phyloP scores from a whole-genome alignment of 371 early-diverging fungal species.

The Thermomucor indicae-seudaticae region DNA sequence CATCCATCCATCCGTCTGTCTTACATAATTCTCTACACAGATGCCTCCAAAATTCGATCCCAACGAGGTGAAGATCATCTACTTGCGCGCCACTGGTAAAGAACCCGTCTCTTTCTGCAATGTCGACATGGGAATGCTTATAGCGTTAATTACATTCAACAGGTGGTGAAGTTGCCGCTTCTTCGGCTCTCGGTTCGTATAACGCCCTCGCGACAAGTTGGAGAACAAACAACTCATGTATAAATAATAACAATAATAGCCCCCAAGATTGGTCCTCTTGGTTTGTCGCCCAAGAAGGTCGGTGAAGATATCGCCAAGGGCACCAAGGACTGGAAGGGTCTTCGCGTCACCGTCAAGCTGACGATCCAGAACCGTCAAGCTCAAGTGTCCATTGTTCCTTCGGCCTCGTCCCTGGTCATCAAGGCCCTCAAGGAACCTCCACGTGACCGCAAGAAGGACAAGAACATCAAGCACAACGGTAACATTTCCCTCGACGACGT shows the following conservation, averaged over 20 bases:
- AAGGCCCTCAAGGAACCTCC: constrained; percentile 99
- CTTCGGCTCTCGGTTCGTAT: constrained; percentile 75
- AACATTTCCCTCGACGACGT: constrained; percentile 91
- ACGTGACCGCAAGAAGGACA: constrained; percentile 99
- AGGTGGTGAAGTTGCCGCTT: constrained; percentile 83
- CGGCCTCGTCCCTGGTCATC: constrained; percentile 98
- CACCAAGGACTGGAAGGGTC: constrained; percentile 98
- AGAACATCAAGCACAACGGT: constrained; percentile 98
- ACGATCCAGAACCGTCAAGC: constrained; percentile 99
- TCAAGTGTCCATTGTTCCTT: constrained; percentile 95
- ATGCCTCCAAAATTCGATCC: constrained; percentile 90
- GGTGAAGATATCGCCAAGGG: constrained; percentile 99
- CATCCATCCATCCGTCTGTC: constrained; percentile 16
- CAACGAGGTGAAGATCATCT: constrained; percentile 86
- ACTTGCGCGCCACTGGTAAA: constrained; percentile 95
- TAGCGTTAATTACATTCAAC: background rate
- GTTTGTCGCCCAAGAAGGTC: constrained; percentile 99
- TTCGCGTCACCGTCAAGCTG: constrained; percentile 97
- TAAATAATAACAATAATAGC: constrained; percentile 9
- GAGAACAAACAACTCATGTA: background rate
- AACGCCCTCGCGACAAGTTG: background rate
- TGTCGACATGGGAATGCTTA: background rate
- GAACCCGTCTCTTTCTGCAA: background rate
- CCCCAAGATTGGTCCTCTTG: constrained; percentile 99
- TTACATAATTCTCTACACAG: constrained; percentile 8